Conservation (phyloP, 345 rosid species). For the Syzygium aromaticum region DNA sequence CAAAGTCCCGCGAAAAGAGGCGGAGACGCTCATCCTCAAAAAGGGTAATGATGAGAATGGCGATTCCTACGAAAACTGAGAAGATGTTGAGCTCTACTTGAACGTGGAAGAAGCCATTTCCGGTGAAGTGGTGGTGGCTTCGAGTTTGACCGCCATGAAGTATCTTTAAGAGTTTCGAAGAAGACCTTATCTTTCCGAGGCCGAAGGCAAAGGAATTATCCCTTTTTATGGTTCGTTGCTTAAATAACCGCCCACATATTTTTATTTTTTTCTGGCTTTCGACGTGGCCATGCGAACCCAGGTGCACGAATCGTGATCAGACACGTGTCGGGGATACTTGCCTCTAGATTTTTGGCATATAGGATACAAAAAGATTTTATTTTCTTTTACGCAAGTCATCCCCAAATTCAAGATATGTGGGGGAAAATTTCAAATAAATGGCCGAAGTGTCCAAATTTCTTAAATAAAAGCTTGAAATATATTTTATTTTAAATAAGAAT, state of each 20-base stretch:
- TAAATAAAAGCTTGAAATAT: too few species aligned
- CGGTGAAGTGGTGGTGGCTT: neutral
- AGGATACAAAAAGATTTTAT: neutral
- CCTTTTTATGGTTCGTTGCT: neutral
- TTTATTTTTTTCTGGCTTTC: neutral
- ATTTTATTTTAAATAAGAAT: too few species aligned
- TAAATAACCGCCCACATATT: neutral
- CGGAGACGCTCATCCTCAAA: conserved; percentile 39
- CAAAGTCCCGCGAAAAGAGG: conserved; percentile 42
- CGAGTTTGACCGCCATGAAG: neutral
- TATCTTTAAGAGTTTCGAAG: neutral
- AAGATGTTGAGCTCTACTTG: neutral
- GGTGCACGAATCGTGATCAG: neutral
- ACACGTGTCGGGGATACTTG: neutral
- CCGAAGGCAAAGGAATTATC: neutral
- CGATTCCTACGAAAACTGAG: neutral
- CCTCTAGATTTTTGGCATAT: neutral
- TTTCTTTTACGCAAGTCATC: neutral
- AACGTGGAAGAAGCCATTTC: neutral
- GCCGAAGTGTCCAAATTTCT: too few species aligned
- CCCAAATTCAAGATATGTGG: neutral
- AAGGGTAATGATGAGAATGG: neutral
- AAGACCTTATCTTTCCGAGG: conserved; percentile 7
- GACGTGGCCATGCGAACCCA: neutral
- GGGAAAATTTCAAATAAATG: too few species aligned